Base-by-base conservation (phyloP, 2,329 filamentous ascomycete species). In the Cladosporium velox region DNA sequence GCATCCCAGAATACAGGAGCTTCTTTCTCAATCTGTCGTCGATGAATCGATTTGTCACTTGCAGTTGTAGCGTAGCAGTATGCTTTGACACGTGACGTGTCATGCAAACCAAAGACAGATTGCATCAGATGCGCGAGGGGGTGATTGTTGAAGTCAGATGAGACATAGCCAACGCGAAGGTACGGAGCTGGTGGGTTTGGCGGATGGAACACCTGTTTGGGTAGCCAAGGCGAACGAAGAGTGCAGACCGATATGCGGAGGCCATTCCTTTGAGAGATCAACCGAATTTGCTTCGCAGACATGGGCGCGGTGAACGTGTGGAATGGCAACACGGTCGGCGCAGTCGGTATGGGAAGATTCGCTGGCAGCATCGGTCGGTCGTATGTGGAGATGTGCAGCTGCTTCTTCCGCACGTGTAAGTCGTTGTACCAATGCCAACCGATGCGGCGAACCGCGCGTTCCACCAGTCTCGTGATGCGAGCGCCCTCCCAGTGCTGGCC, bases 81-180 rank as follows among this genome's bases (percentile, higher is more conserved):
- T 0, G 95, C 94, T 72, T 90, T 91, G 18, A 92, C 91, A 30
- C 89, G 87, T 28, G 77, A 79, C 0, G 84, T 84, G 72, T 97
- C 83, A 75, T 99, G 95, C 66, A 98, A 84, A 0, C 95, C 95
- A 79, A 99, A 99, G 6, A 98, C 93, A 1, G 95, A 98, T 80
- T 99, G 95, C 95, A 99, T 99, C 65, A 99, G 79, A 80, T 99
- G 95, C 28, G 95, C 95, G 38, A 99, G 82, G 4, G 95, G 95
- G 76, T 99, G 95, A 73, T 99, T 99, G 76, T 99, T 99, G 80
- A 99, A 99, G 79, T 99, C 95, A 0, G 95, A 98, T 3, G 95
- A 98, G 44, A 99, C 89, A 77, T 99, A 99, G 57, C 95, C 95
- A 67, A 99, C 88, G 71, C 92, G 94, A n/a, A 99, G 84, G 70